Evolutionary conservation across 768 basidiomycete genomes (phyloP).

Genomic region (Xerocomus spinulosus): DNA sequence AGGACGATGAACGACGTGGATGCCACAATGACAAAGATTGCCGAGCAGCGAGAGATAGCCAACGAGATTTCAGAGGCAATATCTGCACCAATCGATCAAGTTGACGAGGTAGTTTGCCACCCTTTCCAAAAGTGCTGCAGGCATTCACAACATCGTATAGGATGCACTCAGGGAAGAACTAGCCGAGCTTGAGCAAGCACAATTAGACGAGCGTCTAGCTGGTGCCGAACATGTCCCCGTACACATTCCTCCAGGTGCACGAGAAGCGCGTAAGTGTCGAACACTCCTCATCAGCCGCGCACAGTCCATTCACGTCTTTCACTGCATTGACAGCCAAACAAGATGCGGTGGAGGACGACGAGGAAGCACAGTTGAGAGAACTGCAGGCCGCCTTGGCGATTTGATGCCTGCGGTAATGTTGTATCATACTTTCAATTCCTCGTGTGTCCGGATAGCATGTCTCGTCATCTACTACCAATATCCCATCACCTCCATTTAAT

Average conservation of each 20-base stretch:
- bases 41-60: slow-evolving; percentile 88
- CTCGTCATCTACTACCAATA: slow-evolving; percentile 32
- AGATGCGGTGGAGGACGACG: slow-evolving; percentile 76
- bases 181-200: slow-evolving; percentile 83
- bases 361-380: slow-evolving; percentile 83
- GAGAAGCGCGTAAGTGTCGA: slow-evolving; percentile 45
- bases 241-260: slow-evolving; percentile 67
- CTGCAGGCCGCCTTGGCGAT: slow-evolving; percentile 86
- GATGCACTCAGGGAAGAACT: slow-evolving; percentile 77
- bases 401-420: slow-evolving; percentile 37
- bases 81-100: slow-evolving; percentile 60
- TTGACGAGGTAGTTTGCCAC: slow-evolving; percentile 64
- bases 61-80: slow-evolving; percentile 90
- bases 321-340: slow-evolving; percentile 23
- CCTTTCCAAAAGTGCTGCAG: not conserved
- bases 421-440: slow-evolving; percentile 7
- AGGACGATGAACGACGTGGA: slow-evolving; percentile 90
- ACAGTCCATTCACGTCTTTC: slow-evolving; percentile 4
- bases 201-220: slow-evolving; percentile 76
- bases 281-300: not conserved
- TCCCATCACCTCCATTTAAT: slow-evolving; percentile 31
- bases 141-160: slow-evolving; percentile 37
- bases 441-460: slow-evolving; percentile 16
- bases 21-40: slow-evolving; percentile 77
- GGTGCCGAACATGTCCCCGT: slow-evolving; percentile 88